Percentiles rank a stretch among this genome's conserved stretches.
Evolutionary conservation across 805 yeast species (phyloP).

Genomic region (Myxozyma neotropica): DNA sequence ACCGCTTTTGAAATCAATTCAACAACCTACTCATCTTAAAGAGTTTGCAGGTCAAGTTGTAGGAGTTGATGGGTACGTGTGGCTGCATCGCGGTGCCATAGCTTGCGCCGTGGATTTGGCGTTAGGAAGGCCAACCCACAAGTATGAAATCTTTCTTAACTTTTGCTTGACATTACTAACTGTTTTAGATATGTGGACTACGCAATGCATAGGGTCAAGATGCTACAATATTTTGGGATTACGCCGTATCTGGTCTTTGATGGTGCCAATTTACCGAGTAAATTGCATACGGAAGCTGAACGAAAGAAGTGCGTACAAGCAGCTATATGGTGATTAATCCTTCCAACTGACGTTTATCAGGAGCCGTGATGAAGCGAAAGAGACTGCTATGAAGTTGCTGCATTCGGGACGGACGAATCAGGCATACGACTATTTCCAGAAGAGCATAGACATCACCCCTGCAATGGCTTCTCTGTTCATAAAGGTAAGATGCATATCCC

Average conservation of each 20-base stretch:
- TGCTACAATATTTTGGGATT: slow-evolving; percentile 69
- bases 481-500: slow-evolving; percentile 47
- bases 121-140: slow-evolving; percentile 62
- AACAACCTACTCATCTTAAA: slow-evolving; percentile 58
- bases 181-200: slow-evolving; percentile 57
- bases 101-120: slow-evolving; percentile 85
- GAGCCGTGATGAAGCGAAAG: slow-evolving; percentile 58
- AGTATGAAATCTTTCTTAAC: slow-evolving; percentile 12
- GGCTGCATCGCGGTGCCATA: slow-evolving; percentile 88
- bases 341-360: too few species aligned
- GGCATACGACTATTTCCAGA: slow-evolving; percentile 71
- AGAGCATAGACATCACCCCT: slow-evolving; percentile 85
- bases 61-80: slow-evolving; percentile 95
- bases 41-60: slow-evolving; percentile 61
- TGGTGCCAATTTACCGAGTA: slow-evolving; percentile 83
- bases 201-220: slow-evolving; percentile 63
- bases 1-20: slow-evolving; percentile 76
- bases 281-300: slow-evolving; percentile 68
- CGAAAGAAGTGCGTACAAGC: slow-evolving; percentile 48
- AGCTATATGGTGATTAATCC: too few species aligned
- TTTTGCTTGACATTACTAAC: too few species aligned
- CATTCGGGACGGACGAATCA: slow-evolving; percentile 56
- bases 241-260: slow-evolving; percentile 90
- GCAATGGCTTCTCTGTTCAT: slow-evolving; percentile 87
- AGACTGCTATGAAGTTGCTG: slow-evolving; percentile 56